A percentile compares a stretch with the other conserved stretches of the same genome.
These are phyloP conservation scores for Nymphaea colorata DNA, from an alignment of 164 flowering plant genomes.

Conservation along the genomic window DNA sequence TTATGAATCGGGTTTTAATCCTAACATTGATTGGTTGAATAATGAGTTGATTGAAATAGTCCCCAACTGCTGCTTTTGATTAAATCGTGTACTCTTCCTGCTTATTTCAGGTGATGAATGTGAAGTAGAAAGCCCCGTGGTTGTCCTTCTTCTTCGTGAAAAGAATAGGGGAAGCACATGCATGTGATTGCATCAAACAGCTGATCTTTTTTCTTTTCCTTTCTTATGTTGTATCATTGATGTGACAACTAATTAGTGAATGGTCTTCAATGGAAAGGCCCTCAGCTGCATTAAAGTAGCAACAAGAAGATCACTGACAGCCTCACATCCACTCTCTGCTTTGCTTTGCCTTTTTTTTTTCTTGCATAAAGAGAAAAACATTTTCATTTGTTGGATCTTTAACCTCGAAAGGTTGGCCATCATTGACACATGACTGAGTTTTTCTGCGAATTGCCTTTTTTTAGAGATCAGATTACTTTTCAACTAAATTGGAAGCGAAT, in stretches of 20 bases:
- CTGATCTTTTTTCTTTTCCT: neutral
- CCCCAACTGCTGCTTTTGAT: too few species aligned
- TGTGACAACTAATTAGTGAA: neutral
- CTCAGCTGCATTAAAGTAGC: neutral
- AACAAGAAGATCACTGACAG: neutral
- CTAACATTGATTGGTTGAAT: too few species aligned
- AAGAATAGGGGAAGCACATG: neutral
- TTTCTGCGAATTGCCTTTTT: neutral
- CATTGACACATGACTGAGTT: neutral
- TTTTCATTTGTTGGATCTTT: too few species aligned
- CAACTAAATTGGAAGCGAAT: too few species aligned
- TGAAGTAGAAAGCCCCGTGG: too few species aligned
- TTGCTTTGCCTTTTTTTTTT: neutral
- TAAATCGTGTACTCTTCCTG: too few species aligned
- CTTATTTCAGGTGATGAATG: too few species aligned
- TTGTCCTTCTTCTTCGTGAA: too few species aligned
- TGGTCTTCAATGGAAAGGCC: neutral
- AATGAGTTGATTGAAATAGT: too few species aligned
- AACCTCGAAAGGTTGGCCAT: too few species aligned
- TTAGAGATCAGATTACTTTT: too few species aligned
- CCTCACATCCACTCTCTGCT: neutral
- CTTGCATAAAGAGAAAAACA: neutral
- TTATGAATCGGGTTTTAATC: too few species aligned
- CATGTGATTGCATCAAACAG: neutral
- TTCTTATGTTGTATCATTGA: neutral